Percentiles rank a stretch among this genome's conserved stretches.
Conservation (phyloP, 257 asterid species). For the Nicotiana undulata region DNA sequence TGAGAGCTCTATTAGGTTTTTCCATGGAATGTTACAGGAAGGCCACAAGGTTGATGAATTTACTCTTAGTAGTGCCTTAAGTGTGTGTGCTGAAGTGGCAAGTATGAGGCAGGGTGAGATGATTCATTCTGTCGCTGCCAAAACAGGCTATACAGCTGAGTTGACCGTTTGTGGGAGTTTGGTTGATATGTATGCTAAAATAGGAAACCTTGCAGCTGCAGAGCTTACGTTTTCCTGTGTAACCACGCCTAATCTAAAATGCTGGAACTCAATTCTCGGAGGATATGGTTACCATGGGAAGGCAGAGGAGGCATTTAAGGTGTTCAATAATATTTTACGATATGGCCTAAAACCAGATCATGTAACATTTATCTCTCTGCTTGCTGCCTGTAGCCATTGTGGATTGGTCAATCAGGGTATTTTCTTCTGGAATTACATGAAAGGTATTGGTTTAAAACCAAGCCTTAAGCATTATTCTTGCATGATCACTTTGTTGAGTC, state of each 20-base stretch:
- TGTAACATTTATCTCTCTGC: slow-evolving; percentile 60
- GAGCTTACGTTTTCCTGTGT: slow-evolving; percentile 28
- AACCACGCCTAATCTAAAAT: slow-evolving; percentile 39
- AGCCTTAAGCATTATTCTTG: slow-evolving; percentile 84
- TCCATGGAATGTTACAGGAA: slow-evolving; percentile 37
- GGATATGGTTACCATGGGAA: slow-evolving; percentile 73
- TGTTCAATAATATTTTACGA: slow-evolving; percentile 40
- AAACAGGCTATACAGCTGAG: slow-evolving; percentile 52
- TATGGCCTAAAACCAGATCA: slow-evolving; percentile 51
- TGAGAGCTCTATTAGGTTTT: slow-evolving; percentile 44
- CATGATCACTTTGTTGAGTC: slow-evolving; percentile 58
- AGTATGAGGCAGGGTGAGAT: slow-evolving; percentile 64
- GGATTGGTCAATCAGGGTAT: slow-evolving; percentile 48
- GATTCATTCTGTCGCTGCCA: slow-evolving; percentile 56
- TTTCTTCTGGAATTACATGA: slow-evolving; percentile 63
- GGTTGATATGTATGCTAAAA: slow-evolving; percentile 80
- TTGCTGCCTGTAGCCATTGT: slow-evolving; percentile 76
- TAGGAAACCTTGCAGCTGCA: slow-evolving; percentile 59
- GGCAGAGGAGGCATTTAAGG: slow-evolving; percentile 44
- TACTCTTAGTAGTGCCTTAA: slow-evolving; percentile 52
- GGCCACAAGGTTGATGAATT: slow-evolving; percentile 43
- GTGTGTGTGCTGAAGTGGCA: slow-evolving; percentile 80
- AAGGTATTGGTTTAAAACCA: slow-evolving; percentile 32
- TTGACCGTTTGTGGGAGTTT: slow-evolving; percentile 53
- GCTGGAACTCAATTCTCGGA: slow-evolving; percentile 81